Evolutionary conservation across 129 eudicot genomes (phyloP).

Genomic region (Chrysanthemum makinoi): DNA sequence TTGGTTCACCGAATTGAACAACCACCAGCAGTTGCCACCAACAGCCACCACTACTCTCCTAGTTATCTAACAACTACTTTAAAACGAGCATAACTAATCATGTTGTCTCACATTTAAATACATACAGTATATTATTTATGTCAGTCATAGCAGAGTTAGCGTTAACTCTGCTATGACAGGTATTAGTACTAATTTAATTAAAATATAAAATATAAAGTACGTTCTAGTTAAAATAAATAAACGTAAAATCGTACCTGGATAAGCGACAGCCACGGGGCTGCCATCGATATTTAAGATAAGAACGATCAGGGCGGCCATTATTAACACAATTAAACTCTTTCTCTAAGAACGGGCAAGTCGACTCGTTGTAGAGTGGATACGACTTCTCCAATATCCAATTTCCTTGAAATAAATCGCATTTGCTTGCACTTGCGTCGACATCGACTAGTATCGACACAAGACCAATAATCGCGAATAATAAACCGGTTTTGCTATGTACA

Average conservation of each 20-base stretch:
- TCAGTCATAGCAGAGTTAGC: too few relatives aligned
- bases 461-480: not conserved
- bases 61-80: not conserved
- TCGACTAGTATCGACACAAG: conserved; percentile 29
- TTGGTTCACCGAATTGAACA: conserved; percentile 28
- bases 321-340: conserved; percentile 64
- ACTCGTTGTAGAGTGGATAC: conserved; percentile 53
- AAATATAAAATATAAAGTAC: not conserved
- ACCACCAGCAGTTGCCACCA: not conserved
- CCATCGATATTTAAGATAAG: conserved; percentile 69
- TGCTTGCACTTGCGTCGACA: not conserved
- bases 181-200: too few relatives aligned
- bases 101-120: too few relatives aligned
- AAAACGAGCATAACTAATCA: too few relatives aligned
- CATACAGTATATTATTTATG: too few relatives aligned
- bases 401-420: conserved; percentile 61
- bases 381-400: conserved; percentile 60
- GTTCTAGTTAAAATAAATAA: not conserved
- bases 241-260: conserved; percentile 40
- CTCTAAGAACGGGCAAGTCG: conserved; percentile 61
- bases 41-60: not conserved
- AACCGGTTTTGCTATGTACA: not conserved
- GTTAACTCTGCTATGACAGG: too few relatives aligned
- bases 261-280: conserved; percentile 58
- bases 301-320: conserved; percentile 75